Evolutionary conservation across 129 eudicot genomes (phyloP).

Genomic region (Artemisia annua): DNA sequence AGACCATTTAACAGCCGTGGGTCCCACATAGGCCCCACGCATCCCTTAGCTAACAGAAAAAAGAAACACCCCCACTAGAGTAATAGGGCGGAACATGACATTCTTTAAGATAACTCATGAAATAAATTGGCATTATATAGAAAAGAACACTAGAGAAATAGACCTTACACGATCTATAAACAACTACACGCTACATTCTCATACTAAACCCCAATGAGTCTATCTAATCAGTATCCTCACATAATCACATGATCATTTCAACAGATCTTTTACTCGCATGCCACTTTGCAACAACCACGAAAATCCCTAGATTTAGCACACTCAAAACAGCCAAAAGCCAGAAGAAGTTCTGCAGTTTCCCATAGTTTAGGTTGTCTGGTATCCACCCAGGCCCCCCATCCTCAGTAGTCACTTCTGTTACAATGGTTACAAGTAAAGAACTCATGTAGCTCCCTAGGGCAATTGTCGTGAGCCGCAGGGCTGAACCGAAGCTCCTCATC

Average conservation of each 20-base stretch:
- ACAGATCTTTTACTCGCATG: slow-evolving; percentile 44
- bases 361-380: slow-evolving; percentile 54
- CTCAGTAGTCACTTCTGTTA: slow-evolving; percentile 39
- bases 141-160: not conserved
- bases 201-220: slow-evolving; percentile 3
- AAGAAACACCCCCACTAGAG: too few relatives aligned
- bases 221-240: not conserved
- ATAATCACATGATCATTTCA: slow-evolving; percentile 13
- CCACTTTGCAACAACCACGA: slow-evolving; percentile 41
- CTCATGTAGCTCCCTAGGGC: slow-evolving; percentile 60
- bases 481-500: slow-evolving; percentile 66
- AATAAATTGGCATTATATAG: not conserved
- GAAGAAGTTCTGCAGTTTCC: slow-evolving; percentile 49
- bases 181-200: slow-evolving; percentile 23
- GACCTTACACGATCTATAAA: slow-evolving; percentile 32
- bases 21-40: too few relatives aligned
- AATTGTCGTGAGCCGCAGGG: slow-evolving; percentile 46
- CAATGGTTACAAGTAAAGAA: slow-evolving; percentile 51
- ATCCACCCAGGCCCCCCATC: slow-evolving; percentile 59
- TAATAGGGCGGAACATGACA: too few relatives aligned
- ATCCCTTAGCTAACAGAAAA: too few relatives aligned
- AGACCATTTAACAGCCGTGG: too few relatives aligned
- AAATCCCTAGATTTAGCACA: slow-evolving; percentile 46
- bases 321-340: slow-evolving; percentile 53
- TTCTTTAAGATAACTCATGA: not conserved